A percentile compares a stretch with the other conserved stretches of the same genome.
These are phyloP conservation scores for Syzygium jambos DNA, from an alignment of 345 rosid genomes.

Conservation along the genomic window DNA sequence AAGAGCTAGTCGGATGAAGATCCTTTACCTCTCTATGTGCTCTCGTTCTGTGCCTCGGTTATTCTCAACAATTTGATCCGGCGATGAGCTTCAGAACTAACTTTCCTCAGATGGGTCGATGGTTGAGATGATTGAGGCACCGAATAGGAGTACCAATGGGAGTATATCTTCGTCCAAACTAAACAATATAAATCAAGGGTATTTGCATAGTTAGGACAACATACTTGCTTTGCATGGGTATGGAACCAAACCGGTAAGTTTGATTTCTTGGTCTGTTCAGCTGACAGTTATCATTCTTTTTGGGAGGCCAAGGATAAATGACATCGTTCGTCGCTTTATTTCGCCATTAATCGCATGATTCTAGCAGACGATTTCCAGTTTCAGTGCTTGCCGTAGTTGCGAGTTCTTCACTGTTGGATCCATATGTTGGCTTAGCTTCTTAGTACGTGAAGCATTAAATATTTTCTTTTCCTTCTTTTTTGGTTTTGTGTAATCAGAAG, in stretches of 20 bases:
- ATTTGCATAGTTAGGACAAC: not conserved
- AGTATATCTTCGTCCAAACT: fast-evolving
- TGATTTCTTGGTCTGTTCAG: not conserved
- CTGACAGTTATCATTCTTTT: not conserved
- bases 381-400: not conserved
- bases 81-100: not conserved
- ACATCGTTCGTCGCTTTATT: not conserved
- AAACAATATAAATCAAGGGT: not conserved
- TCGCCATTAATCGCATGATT: not conserved
- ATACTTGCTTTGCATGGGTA: not conserved
- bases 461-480: not conserved
- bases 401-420: not conserved
- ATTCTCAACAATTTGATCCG: not conserved
- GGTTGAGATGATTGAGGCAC: not conserved
- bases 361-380: not conserved
- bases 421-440: not conserved
- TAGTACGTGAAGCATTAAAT: not conserved
- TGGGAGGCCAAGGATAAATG: not conserved
- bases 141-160: not conserved
- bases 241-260: not conserved
- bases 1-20: not conserved
- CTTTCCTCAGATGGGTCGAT: not conserved
- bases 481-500: not conserved
- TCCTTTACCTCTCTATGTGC: not conserved
- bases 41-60: not conserved